These are phyloP conservation scores for Arabis alpina DNA, from an alignment of 345 rosid genomes.

Conservation along the genomic window DNA sequence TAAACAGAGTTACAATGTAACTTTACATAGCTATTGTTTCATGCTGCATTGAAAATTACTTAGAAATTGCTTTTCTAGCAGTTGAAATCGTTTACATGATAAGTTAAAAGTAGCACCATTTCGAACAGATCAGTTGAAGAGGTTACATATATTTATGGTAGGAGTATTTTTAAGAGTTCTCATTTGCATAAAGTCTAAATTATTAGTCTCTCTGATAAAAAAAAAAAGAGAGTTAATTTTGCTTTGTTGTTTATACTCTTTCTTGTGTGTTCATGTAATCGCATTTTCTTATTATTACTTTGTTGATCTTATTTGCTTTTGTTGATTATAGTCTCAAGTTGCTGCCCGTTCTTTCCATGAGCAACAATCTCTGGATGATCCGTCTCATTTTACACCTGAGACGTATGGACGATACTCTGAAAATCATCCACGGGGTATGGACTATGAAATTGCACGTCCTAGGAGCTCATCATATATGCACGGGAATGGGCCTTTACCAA, in stretches of 20 bases:
- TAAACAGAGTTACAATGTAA: not conserved
- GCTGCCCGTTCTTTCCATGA: conserved; percentile 60
- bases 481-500: conserved; percentile 64
- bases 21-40: not conserved
- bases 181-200: no score
- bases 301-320: conserved; percentile 15
- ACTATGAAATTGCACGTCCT: conserved; percentile 56
- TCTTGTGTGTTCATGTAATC: no score
- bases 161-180: conserved; percentile 3
- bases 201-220: no score
- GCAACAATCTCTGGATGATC: conserved; percentile 71
- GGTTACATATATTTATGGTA: conserved; percentile 1
- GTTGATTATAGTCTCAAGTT: conserved; percentile 50
- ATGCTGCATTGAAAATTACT: conserved; percentile 2
- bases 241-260: not conserved
- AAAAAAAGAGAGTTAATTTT: no score
- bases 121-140: not conserved
- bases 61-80: not conserved
- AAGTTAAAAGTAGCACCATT: no score
- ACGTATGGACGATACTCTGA: conserved; percentile 54
- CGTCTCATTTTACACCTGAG: conserved; percentile 56
- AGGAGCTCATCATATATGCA: conserved; percentile 58
- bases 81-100: not conserved
- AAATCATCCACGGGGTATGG: conserved; percentile 59
- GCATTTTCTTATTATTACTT: not conserved